Base-by-base conservation (phyloP, 495 filamentous ascomycete genomes). In the Thozetella sp. region DNA sequence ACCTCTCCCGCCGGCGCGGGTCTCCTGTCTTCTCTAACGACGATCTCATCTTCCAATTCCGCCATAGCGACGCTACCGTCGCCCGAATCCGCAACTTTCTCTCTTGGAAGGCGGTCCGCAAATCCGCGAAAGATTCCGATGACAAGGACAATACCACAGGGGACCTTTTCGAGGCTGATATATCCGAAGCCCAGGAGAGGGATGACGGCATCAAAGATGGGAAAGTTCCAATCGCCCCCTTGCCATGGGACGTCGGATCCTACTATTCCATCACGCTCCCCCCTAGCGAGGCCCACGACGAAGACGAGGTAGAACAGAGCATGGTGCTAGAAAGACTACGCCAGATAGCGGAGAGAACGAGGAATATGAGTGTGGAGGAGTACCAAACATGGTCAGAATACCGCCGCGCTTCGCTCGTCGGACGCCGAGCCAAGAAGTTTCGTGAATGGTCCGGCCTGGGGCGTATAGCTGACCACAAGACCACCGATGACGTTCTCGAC, bases 371-470 rank as follows among this genome's bases (percentile, higher is more conserved):
- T 1, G 86, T 81, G 27, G 95, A 98, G 65, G 96, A 99, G 66
- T 99, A 99, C 76, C 91, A 98, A 17, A 96, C 97, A 57, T 99
- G 93, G 90, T 95, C 91, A 27, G 96, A 99, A 73, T 99, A 93
- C 69, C 91, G 96, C 3, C 96, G 98, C 75, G 96, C 96, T 0
- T 94, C 90, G 2, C 98, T 99, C 74, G 98, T 96, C 3, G 98
- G 95, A 81, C 90, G 96, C 63, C 98, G 98, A 77, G 93, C 92
- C 71, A 99, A 99, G 76, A 86, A 96, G 1, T 99, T 99, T 74
- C 85, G 92, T 37, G 96, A 99, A 67, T 99, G 96, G 96, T 95
- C 96, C 15, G 95, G 96, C 17, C 97, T 99, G 69, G 95, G 93
- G 19, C 85, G 93, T 43, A 92, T 98, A 27, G 98, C 96, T 6